Base-by-base conservation (phyloP, 2,329 filamentous ascomycete genomes). In the Botrytis hyacinthi region DNA sequence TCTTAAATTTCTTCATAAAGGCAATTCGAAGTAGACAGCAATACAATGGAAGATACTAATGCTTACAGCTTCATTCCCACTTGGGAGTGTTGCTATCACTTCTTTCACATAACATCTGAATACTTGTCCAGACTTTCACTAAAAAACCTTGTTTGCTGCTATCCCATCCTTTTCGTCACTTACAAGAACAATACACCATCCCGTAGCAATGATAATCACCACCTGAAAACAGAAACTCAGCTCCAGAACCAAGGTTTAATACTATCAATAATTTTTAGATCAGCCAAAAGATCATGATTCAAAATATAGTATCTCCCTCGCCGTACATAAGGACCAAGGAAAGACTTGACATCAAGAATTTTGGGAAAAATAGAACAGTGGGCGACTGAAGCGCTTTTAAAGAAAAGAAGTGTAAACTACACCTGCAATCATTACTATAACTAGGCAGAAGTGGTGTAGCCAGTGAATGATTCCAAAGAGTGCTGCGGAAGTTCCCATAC, bases 381-480 rank as follows among this genome's bases (percentile, higher is more conserved):
- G 10, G 22, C 14, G 22, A 6, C 4, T 26, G 22, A n/a, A n/a
- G 10, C 26, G 3, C 22, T 51, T 51, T 14, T n/a, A 14, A n/a
- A n/a, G 48, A 51, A 16, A 51, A n/a, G 12, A n/a, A 12, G 5
- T 12, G 0, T 14, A 7, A 26, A n/a, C 2, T 26, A 0, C 4
- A 51, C 46, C 0, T 14, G 4, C 9, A 51, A 0, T 12, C 12
- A n/a, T 51, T 14, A 14, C 4, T 12, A 7, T 2, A 2, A 0
- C 46, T 51, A 26, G 46, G 8, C 0, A 26, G 22, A 10, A 4
- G 20, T 5, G 4, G 1, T 42, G 12, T 4, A 3, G 46, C 2
- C 0, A 48, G 46, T 26, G 46, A 26, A 48, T 22, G 3, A 26
- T 0, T 10, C 6, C 0, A 3, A 9, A 46, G 8, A 37, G 35